Base-by-base conservation (phyloP, 164 flowering plant species). In the Chimonanthus salicifolius region DNA sequence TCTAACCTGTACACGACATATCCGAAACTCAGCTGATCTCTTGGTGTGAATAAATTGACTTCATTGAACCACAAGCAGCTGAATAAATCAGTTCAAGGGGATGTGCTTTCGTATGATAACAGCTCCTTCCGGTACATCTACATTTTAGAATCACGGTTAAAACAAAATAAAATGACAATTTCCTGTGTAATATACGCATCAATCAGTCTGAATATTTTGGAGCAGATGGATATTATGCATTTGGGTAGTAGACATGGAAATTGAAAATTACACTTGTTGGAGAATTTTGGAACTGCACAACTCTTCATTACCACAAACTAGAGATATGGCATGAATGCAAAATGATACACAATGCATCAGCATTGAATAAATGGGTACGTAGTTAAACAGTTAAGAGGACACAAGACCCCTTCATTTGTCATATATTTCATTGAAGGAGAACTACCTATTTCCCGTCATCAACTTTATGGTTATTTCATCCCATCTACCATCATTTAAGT, bases 91-190 rank as follows among this genome's bases (percentile, higher is more conserved):
- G 71, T 74, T 96, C 75, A 96, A 47, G 18, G 92, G 83, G 0
- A 98, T 94, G 76, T 96, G 99, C 72, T 96, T 97, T 46, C 97
- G 80, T 69, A 94, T 83, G 79, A 96, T 96, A 64, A 94, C 68
- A 11, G 98, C 99, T 80, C 98, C 99, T 80, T 96, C 99, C 1
- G 98, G 99, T 49, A 96, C 98, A 91, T 94, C 98, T 95, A 94
- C 84, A 85, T 66, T 71, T 68, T 4, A 60, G 1, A 49, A 62
- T 15, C 7, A 70, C 16, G 21, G 21, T 49, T 58, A 46, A 6
- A 60, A 54, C 16, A 13, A 33, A 33, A 33, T 33, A 33, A 33
- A 33, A 0, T 33, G 33, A 33, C 33, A 33, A 33, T 33, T 33
- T 33, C 33, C 33, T 33, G 33, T 33, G 33, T 33, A 33, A 33